A percentile compares a stretch with the other conserved stretches of the same genome.
Conservation (phyloP, 768 basidiomycete genomes). For the Naematelia aurantialba region DNA sequence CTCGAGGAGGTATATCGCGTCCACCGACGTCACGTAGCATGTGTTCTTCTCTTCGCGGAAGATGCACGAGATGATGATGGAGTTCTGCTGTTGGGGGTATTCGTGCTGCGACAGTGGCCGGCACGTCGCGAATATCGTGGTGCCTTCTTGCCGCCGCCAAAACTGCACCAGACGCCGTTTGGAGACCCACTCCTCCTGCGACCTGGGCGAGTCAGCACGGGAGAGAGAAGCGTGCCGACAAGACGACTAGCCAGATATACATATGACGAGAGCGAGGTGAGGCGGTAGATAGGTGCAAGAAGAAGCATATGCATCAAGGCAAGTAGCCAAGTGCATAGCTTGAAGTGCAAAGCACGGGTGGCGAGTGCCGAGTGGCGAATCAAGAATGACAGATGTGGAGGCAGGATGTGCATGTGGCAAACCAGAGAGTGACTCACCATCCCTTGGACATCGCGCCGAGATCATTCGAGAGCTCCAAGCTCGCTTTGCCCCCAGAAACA, state of each 20-base stretch:
- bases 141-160: slow-evolving; percentile 70
- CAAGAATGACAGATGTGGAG: no score
- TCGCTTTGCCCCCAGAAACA: slow-evolving; percentile 41
- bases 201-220: slow-evolving; percentile 34
- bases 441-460: slow-evolving; percentile 53
- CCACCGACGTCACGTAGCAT: slow-evolving; percentile 90
- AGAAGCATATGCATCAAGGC: no score
- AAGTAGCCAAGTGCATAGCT: no score
- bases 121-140: slow-evolving; percentile 72
- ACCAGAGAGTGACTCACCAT: slow-evolving; percentile 43
- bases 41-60: slow-evolving; percentile 70
- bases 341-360: no score
- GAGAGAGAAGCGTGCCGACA: no score
- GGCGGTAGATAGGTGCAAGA: no score
- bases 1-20: slow-evolving; percentile 90
- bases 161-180: slow-evolving; percentile 86
- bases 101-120: slow-evolving; percentile 69
- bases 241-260: no score
- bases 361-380: no score
- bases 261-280: no score
- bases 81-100: slow-evolving; percentile 59
- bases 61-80: slow-evolving; percentile 91
- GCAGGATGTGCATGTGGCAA: background rate
- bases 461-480: slow-evolving; percentile 50
- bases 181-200: slow-evolving; percentile 61